Evolutionary conservation across 192 early-diverging fungal species (phyloP).

Genomic region (Chytriomyces sp.): DNA sequence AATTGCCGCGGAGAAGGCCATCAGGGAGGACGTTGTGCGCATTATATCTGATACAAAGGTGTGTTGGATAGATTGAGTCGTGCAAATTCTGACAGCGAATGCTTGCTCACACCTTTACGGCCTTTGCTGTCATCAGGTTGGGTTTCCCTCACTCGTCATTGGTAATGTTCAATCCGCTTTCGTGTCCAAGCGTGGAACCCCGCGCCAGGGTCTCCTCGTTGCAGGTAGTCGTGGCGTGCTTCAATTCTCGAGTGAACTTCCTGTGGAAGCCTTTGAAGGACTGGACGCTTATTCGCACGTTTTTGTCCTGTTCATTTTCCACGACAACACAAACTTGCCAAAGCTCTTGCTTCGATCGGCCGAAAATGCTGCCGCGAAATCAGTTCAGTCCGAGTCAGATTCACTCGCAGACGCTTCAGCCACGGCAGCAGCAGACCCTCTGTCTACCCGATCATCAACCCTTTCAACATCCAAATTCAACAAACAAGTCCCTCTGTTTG

Average conservation of each 20-base stretch:
- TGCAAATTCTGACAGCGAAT: too few relatives aligned
- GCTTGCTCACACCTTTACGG: too few relatives aligned
- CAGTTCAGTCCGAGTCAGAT: too few relatives aligned
- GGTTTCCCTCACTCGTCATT: conserved; percentile 45
- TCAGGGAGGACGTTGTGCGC: conserved; percentile 39
- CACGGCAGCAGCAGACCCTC: not conserved
- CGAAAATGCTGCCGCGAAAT: conserved; percentile 5
- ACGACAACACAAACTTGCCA: conserved; percentile 49
- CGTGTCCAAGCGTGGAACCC: conserved; percentile 42
- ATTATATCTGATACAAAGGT: conserved; percentile 30
- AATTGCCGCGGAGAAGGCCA: conserved; percentile 43
- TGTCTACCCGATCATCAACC: conserved; percentile 24
- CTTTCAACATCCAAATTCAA: conserved; percentile 38
- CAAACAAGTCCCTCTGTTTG: conserved; percentile 43
- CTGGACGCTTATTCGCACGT: conserved; percentile 41
- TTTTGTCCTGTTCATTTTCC: conserved; percentile 43
- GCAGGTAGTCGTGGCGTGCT: conserved; percentile 28
- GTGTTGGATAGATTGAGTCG: too few relatives aligned
- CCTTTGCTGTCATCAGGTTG: not conserved
- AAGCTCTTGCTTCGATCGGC: conserved; percentile 36
- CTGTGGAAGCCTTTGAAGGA: conserved; percentile 41
- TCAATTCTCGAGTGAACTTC: conserved; percentile 34
- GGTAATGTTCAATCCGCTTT: conserved; percentile 36
- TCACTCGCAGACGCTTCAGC: not conserved
- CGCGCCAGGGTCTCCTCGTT: conserved; percentile 44